Base-by-base conservation (phyloP, 805 yeast genomes). In the Suhomyces pyralidae region DNA sequence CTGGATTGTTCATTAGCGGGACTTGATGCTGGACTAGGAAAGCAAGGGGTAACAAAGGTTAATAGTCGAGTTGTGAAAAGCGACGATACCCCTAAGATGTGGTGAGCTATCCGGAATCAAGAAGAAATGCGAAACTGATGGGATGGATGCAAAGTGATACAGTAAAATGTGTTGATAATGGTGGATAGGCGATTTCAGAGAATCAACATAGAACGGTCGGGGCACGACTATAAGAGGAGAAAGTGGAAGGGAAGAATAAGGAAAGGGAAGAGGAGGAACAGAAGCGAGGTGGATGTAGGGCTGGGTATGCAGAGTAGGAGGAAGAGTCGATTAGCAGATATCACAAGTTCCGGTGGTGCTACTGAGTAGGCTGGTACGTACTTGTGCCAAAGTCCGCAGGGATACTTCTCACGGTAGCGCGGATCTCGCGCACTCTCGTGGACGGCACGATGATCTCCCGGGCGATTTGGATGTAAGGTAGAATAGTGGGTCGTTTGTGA, bases 1-100 rank as follows among this genome's bases (percentile, higher is more conserved):
- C 51, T 45, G 22, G 25, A 40, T 42, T 40, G 40, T 48, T 48
- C 46, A 48, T 48, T 17, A 40, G 26, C 45, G 30, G 26, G 8
- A 17, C 36, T 32, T 32, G 36, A 32, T 32, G 24, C 43, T 40
- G 9, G 22, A 12, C 32, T 28, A 12, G 22, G 43, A 17, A 17
- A 15, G 43, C 20, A 40, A 40, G 14, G 43, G 24, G n/a, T 19
- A 40, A 24, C 24, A 20, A 40, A 17, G 42, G 22, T 3, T 24
- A 19, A 38, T 19, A 19, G 42, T n/a, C 36, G 42, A 17, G 42
- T 38, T 19, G 15, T 38, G 14, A 32, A n/a, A n/a, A 32, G 36
- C 36, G 36, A 32, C 36, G 6, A 32, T 32, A 32, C 36, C 36
- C 36, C 36, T 32, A 32, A 22, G 45, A 20, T 42, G 45, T n/a